Base-by-base conservation (phyloP, 257 asterid species). In the Parsonsia alboflavescens region DNA sequence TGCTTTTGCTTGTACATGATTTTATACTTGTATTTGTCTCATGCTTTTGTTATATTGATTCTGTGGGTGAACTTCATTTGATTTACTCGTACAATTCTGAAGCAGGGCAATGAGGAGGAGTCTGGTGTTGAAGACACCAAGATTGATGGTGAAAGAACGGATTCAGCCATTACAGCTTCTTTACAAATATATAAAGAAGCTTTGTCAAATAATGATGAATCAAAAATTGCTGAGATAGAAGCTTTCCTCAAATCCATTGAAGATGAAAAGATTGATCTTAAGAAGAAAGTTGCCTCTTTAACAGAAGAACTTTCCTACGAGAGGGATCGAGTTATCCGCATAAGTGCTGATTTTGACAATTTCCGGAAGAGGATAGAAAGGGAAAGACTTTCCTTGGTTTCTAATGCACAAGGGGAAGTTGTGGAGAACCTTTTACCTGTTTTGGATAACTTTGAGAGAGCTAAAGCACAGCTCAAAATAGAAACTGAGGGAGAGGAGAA, bases 371-470 rank as follows among this genome's bases (percentile, higher is more conserved):
- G 96, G 72, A 84, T 93, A 16, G 97, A 90, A 72, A 85, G 87
- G 57, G 97, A 92, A 69, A 82, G 91, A 21, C 81, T 81, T 72
- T 87, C 96, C 13, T 75, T 89, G 86, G 89, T 86, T 52, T 73
- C 90, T 12, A 89, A 92, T 74, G 98, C 96, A 28, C 89, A 85
- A 84, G 96, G 93, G 77, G 97, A 89, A 83, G 88, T 90, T 49
- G 80, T 90, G 73, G 98, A 92, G 80, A 86, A 76, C 72, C 83
- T 90, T 77, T 83, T 92, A 69, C 83, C 92, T 54, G 94, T 92
- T 78, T 42, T 92, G 86, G 97, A 92, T 89, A 91, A 90, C 78
- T 92, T 90, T 69, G 97, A 89, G 86, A 84, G 97, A 83, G 96
- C 93, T 56, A 87, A 86, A 85, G 80, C 86, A 75, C 91, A 90